Evolutionary conservation across 306 rosid genomes (phyloP).

Genomic region (Dryas alaskensis): DNA sequence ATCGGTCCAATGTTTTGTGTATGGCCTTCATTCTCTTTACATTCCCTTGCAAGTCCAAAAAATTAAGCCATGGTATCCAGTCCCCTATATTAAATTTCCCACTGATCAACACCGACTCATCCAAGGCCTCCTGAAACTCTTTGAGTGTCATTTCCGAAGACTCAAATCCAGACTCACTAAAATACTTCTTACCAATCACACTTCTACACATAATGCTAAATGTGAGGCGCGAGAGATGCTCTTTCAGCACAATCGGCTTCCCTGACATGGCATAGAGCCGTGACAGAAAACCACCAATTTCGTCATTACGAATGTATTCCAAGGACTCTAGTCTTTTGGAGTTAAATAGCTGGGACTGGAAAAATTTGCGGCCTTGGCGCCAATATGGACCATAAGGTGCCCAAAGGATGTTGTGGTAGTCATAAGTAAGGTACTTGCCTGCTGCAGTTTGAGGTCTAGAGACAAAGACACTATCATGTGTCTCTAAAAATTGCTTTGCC

Average conservation of each 20-base stretch:
- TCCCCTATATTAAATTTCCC: constrained; percentile 43
- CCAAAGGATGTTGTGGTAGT: constrained; percentile 20
- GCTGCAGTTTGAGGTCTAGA: constrained; percentile 35
- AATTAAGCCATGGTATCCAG: constrained; percentile 40
- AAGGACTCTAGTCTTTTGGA: constrained; percentile 20
- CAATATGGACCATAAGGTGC: constrained; percentile 31
- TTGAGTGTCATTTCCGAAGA: constrained; percentile 16
- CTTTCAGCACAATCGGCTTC: constrained; percentile 24
- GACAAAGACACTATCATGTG: constrained; percentile 27
- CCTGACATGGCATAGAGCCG: constrained; percentile 21
- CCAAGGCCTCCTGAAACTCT: constrained; percentile 39
- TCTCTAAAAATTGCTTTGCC: constrained; percentile 21
- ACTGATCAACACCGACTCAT: constrained; percentile 39
- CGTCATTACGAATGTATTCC: constrained; percentile 23
- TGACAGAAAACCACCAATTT: constrained; percentile 9
- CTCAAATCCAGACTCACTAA: constrained; percentile 6
- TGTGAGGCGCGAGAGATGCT: constrained; percentile 24
- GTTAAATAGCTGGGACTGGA: constrained; percentile 26
- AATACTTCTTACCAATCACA: constrained; percentile 41
- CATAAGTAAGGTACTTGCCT: constrained; percentile 28
- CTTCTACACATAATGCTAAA: constrained; percentile 40
- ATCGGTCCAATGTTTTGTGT: constrained; percentile 29
- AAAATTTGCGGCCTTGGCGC: constrained; percentile 37
- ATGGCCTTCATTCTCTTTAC: constrained; percentile 42
- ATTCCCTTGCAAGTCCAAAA: constrained; percentile 45